A percentile compares a stretch with the other conserved stretches of the same genome.
Evolutionary conservation across 768 basidiomycete genomes (phyloP).

Genomic region (Mycena rosella): DNA sequence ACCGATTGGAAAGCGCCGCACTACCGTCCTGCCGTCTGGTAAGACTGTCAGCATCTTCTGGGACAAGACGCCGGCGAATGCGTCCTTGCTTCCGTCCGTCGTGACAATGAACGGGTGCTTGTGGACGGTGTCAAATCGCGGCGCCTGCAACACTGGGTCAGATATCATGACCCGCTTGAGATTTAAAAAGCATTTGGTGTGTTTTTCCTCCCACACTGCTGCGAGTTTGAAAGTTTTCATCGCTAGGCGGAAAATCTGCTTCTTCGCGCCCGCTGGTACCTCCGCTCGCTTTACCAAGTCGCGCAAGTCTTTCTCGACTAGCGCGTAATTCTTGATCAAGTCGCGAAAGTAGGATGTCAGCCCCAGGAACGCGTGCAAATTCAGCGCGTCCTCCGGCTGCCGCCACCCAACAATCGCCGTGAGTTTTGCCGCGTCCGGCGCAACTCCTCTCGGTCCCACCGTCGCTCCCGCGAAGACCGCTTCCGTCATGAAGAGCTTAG

Average conservation of each 20-base stretch:
- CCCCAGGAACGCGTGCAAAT: neutral
- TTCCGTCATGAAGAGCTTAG: constrained; percentile 50
- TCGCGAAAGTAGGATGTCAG: neutral
- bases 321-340: neutral
- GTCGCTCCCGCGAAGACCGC: constrained; percentile 49
- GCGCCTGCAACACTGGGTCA: neutral
- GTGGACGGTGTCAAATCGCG: neutral
- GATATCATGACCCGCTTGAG: neutral
- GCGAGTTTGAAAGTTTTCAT: neutral
- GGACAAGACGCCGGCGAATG: constrained; percentile 19
- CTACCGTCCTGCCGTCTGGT: constrained; percentile 26
- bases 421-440: constrained; percentile 51
- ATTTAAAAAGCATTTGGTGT: neutral
- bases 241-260: neutral
- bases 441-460: constrained; percentile 48
- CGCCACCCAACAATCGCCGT: constrained; percentile 49
- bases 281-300: neutral
- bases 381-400: neutral
- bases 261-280: neutral
- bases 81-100: neutral
- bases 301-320: neutral
- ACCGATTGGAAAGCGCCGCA: constrained; percentile 42
- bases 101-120: neutral
- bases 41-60: constrained; percentile 32
- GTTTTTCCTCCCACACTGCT: neutral